These are phyloP conservation scores for Clonostachys chloroleuca DNA, from an alignment of 2,329 filamentous ascomycete genomes.

Conservation along the genomic window DNA sequence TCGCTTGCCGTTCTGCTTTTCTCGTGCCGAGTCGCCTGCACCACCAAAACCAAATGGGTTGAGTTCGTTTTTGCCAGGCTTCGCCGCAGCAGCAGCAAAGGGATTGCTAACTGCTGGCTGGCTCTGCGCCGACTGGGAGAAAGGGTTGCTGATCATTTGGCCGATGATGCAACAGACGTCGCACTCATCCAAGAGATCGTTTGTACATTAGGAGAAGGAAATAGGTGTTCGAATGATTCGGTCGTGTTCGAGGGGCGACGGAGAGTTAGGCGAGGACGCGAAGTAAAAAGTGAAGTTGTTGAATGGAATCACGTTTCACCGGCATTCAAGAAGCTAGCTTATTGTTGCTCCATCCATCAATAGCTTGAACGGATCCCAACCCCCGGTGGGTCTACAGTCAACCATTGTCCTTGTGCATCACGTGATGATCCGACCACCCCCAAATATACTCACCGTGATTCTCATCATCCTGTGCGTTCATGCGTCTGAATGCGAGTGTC, in stretches of 20 bases:
- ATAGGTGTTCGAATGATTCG: not conserved
- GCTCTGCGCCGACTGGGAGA: slow-evolving; percentile 26
- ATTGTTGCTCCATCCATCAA: too few relatives aligned
- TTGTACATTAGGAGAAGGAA: slow-evolving; percentile 22
- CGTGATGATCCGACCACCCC: too few relatives aligned
- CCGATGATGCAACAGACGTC: slow-evolving; percentile 33
- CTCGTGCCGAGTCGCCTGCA: not conserved
- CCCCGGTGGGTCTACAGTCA: too few relatives aligned
- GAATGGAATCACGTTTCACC: too few relatives aligned
- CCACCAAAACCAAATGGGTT: slow-evolving; percentile 13
- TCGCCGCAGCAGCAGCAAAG: slow-evolving; percentile 17
- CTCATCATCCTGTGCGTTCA: not conserved
- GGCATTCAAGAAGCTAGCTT: too few relatives aligned
- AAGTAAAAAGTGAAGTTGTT: too few relatives aligned
- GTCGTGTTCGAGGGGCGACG: not conserved
- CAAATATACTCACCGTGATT: too few relatives aligned
- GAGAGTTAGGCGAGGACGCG: not conserved
- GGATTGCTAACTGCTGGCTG: slow-evolving; percentile 26
- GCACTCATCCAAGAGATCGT: slow-evolving; percentile 26
- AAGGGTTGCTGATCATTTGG: slow-evolving; percentile 28
- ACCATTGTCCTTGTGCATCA: too few relatives aligned
- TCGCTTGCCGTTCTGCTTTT: slow-evolving; percentile 12
- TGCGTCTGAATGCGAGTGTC: not conserved
- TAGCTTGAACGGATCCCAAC: too few relatives aligned
- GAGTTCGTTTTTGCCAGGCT: not conserved